A percentile compares a stretch with the other conserved stretches of the same genome.
phyloP scores from a whole-genome alignment of 1,284 basidiomycete species.

The Ustilago shanxiensis region DNA sequence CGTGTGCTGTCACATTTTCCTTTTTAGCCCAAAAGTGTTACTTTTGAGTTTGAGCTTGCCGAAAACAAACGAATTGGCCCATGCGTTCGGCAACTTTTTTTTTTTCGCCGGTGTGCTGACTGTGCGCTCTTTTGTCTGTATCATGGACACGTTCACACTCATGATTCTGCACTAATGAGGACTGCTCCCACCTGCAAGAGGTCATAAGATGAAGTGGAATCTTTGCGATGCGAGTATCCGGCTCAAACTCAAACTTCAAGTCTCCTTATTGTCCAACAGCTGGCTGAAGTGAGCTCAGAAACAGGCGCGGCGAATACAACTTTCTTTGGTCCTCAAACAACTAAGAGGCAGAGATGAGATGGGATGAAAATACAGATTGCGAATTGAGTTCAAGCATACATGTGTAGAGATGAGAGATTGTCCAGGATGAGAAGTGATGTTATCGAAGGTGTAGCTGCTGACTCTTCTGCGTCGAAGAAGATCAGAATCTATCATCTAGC shows the following conservation, averaged over 20 bases:
- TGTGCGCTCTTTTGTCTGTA: no score
- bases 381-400: constrained; percentile 7
- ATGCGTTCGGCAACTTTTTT: constrained; percentile 12
- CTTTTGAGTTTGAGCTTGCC: constrained; percentile 1
- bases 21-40: no score
- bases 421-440: constrained; percentile 4
- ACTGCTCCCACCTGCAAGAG: neutral
- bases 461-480: no score
- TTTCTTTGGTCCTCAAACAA: no score
- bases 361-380: constrained; percentile 11
- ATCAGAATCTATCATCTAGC: neutral
- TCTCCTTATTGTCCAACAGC: neutral
- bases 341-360: neutral
- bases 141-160: neutral
- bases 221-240: no score
- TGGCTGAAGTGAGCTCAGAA: no score
- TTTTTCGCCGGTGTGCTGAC: constrained; percentile 10
- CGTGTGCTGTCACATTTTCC: constrained; percentile 9
- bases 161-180: neutral
- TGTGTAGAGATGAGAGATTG: constrained; percentile 9
- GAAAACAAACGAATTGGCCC: constrained; percentile 4
- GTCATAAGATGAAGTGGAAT: no score
- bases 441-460: no score
- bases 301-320: no score
- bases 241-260: no score